Conservation (phyloP, 1,139 yeast species). For the Kluyveromyces marxianus region DNA sequence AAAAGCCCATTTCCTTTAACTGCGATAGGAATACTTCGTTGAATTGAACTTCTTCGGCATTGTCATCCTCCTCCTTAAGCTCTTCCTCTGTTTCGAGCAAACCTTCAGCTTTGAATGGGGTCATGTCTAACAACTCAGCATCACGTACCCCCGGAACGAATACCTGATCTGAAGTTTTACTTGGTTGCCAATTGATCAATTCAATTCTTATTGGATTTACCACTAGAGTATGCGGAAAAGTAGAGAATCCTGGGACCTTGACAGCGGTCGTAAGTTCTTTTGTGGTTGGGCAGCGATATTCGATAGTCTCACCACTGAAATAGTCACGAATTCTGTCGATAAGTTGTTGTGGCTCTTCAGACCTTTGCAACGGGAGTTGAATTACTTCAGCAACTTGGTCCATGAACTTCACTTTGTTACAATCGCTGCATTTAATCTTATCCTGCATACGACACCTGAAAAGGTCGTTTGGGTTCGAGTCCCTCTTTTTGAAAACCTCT, state of each 20-base stretch:
- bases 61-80: slow-evolving; percentile 23
- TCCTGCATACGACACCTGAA: slow-evolving; percentile 62
- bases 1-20: slow-evolving; percentile 85
- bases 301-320: slow-evolving; percentile 50
- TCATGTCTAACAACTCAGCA: slow-evolving; percentile 31
- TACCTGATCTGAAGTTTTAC: slow-evolving; percentile 70
- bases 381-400: slow-evolving; percentile 60
- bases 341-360: slow-evolving; percentile 39
- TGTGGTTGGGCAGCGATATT: slow-evolving; percentile 64
- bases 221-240: slow-evolving; percentile 65
- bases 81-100: slow-evolving; percentile 1
- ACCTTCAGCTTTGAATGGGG: slow-evolving; percentile 31
- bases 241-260: slow-evolving; percentile 47
- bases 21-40: slow-evolving; percentile 47
- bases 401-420: slow-evolving; percentile 54
- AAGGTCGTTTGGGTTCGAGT: slow-evolving; percentile 40
- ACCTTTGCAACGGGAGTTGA: slow-evolving; percentile 50
- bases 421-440: slow-evolving; percentile 54
- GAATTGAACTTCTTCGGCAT: slow-evolving; percentile 39
- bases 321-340: slow-evolving; percentile 42
- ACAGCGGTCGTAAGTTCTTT: slow-evolving; percentile 31
- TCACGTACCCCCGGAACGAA: slow-evolving; percentile 41
- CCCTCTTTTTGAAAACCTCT: slow-evolving; percentile 27
- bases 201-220: slow-evolving; percentile 75
- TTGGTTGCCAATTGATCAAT: slow-evolving; percentile 85